These are phyloP conservation scores for Abrus pulchellus DNA, from an alignment of 306 rosid genomes.

Conservation along the genomic window DNA sequence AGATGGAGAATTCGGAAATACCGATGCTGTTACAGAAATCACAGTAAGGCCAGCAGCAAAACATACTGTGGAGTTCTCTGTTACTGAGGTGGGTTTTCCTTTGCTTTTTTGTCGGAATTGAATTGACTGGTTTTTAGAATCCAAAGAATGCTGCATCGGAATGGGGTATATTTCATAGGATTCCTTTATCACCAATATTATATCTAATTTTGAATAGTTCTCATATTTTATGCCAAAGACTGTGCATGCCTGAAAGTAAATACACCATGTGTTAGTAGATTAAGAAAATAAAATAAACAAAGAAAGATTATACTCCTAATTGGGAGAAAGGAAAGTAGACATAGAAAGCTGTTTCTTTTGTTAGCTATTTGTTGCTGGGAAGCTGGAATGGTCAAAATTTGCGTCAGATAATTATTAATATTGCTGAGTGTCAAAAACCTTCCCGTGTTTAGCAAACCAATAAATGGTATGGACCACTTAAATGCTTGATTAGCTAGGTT, in stretches of 20 bases:
- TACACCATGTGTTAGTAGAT: not conserved
- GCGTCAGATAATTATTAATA: constrained; percentile 31
- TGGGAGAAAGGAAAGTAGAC: not conserved
- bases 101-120: not conserved
- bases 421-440: constrained; percentile 41
- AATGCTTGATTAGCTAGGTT: constrained; percentile 37
- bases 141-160: constrained; percentile 46
- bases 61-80: constrained; percentile 70
- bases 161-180: constrained; percentile 56
- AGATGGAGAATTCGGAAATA: constrained; percentile 67
- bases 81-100: constrained; percentile 65
- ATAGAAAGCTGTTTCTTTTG: constrained; percentile 15
- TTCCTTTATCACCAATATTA: constrained; percentile 44
- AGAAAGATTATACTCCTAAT: not conserved
- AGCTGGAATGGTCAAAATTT: not conserved
- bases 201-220: constrained; percentile 33
- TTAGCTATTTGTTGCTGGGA: constrained; percentile 7
- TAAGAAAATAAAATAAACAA: constrained; percentile 10
- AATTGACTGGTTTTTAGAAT: constrained; percentile 41
- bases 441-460: constrained; percentile 19
- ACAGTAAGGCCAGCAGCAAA: constrained; percentile 68
- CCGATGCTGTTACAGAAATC: constrained; percentile 70
- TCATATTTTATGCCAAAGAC: constrained; percentile 30
- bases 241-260: constrained; percentile 3
- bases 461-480: constrained; percentile 45